Evolutionary conservation across 129 eudicot genomes (phyloP), one percentile per base, ranked within the genome.

Genomic region (Flaveria trinervia): DNA sequence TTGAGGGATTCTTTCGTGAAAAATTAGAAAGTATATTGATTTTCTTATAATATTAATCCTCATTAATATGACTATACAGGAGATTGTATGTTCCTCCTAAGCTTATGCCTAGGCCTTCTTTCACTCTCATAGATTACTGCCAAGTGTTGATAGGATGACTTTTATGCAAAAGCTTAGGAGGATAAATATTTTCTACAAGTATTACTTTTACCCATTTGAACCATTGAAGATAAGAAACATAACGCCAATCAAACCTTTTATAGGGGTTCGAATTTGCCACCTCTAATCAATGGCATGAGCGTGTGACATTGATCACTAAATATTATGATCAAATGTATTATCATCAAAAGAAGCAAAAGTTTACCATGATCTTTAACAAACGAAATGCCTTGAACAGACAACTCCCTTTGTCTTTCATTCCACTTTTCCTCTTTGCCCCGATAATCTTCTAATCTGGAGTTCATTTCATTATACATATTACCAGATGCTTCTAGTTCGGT

Each of bases 371-470:
- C 62, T 68, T 73, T 73, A 73, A 66, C 64, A 55, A 59, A 55
- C 6, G 68, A 51, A 72, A 22, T 65, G 65, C 79, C 73, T 73
- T 66, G 75, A 68, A 68, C 75, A 73, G 87, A 80, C 54, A 83
- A 70, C 70, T 90, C 90, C 36, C 56, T 83, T 77, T 90, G 92
- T 81, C 87, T 88, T 68, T 82, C 85, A 75, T 77, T 84, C 85
- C 65, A 55, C 1, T 64, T 75, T 22, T 52, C 85, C 80, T 85
- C 94, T 72, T 82, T 78, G 30, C 60, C 85, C 78, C 23, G 75
- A 83, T 84, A 85, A 52, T 83, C 85, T 74, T 78, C 86, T 68
- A 88, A 71, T 71, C 76, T 81, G 71, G 77, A 28, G 62, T 62
- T 85, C 79, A 88, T 73, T 76, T 88, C 92, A 12, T 79, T 62